Conservation (phyloP, 257 asterid genomes). For the Jasminum sambac region DNA sequence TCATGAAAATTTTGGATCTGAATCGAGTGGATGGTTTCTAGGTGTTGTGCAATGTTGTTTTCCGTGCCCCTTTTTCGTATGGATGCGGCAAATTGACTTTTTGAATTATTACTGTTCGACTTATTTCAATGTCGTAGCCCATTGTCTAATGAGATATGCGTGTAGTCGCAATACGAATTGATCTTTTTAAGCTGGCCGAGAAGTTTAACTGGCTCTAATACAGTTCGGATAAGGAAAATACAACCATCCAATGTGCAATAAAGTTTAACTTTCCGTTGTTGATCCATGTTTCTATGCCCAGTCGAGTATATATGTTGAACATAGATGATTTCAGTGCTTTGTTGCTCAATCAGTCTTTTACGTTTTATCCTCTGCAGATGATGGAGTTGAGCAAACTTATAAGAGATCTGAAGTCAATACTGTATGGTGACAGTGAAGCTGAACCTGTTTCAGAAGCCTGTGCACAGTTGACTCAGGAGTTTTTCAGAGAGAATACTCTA, state of each 20-base stretch:
- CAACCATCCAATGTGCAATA: neutral
- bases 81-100: neutral
- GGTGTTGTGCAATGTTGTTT: conserved; percentile 9
- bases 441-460: conserved; percentile 91
- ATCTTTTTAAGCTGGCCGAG: neutral
- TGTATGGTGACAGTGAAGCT: conserved; percentile 85
- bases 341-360: neutral
- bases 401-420: conserved; percentile 66
- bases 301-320: neutral
- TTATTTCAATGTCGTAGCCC: neutral
- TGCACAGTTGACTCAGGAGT: conserved; percentile 80
- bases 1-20: conserved; percentile 18
- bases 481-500: conserved; percentile 77
- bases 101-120: neutral
- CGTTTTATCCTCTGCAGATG: conserved; percentile 44
- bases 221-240: neutral
- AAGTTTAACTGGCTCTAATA: conserved; percentile 12
- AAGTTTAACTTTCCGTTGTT: neutral
- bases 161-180: conserved; percentile 4
- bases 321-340: neutral
- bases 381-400: conserved; percentile 68
- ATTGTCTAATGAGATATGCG: neutral
- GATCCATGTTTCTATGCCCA: neutral
- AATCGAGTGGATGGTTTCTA: conserved; percentile 5
- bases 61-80: neutral